Evolutionary conservation across 1,139 yeast species (phyloP).

Genomic region (Debaryomycetaceae sp.): DNA sequence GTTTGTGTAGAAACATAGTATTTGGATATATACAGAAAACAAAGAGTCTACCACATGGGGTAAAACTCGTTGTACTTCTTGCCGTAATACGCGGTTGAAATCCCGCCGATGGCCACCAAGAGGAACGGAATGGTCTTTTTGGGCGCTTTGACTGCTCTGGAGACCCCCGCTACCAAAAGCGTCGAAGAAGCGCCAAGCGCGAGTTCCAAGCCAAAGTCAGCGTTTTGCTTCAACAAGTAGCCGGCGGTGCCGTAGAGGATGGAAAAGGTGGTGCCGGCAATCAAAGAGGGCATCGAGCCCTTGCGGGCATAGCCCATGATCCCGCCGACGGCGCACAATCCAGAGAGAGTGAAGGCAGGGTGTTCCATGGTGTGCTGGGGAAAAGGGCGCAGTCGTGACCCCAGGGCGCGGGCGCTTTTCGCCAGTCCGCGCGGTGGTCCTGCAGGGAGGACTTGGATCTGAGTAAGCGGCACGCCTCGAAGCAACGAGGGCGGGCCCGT

Average conservation of each 20-base stretch:
- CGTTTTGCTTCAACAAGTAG: conserved; percentile 65
- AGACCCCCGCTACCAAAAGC: conserved; percentile 64
- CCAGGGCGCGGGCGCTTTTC: too few relatives aligned
- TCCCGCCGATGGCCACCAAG: conserved; percentile 60
- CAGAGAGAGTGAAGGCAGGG: conserved; percentile 73
- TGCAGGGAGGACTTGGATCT: too few relatives aligned
- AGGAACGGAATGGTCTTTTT: conserved; percentile 74
- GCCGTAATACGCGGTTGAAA: conserved; percentile 65
- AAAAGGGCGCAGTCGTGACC: too few relatives aligned
- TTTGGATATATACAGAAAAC: background rate
- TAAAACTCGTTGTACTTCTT: conserved; percentile 71
- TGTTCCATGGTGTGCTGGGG: conserved; percentile 51
- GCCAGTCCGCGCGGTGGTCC: too few relatives aligned
- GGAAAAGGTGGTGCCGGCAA: conserved; percentile 73
- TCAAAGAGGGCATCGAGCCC: conserved; percentile 72
- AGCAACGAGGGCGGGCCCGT: too few relatives aligned
- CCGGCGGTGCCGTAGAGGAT: conserved; percentile 74
- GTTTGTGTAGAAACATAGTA: background rate
- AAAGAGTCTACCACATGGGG: conserved; percentile 3
- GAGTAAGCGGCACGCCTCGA: too few relatives aligned
- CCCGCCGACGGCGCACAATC: conserved; percentile 73
- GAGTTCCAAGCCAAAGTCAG: conserved; percentile 75
- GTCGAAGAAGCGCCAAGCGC: conserved; percentile 71
- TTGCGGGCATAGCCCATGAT: conserved; percentile 66
- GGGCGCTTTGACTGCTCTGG: conserved; percentile 55